Percentiles rank a stretch among this genome's conserved stretches.
These are phyloP conservation scores for Macrocybe sp. DNA, from an alignment of 1,284 basidiomycete species.

Conservation along the genomic window DNA sequence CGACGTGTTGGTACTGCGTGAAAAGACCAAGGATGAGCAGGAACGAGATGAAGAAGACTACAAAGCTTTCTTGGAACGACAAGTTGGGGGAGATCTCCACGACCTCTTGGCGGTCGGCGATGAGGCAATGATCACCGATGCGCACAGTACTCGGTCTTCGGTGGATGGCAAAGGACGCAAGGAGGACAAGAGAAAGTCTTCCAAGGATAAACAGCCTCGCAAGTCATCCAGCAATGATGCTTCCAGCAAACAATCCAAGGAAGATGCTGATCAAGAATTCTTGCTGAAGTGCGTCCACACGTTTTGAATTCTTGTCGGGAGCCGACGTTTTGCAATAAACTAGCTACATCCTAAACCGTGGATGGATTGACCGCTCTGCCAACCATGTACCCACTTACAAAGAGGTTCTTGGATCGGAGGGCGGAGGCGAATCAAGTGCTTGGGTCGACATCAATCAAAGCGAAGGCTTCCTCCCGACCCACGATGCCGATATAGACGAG, in stretches of 20 bases:
- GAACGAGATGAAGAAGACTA: constrained; percentile 81
- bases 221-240: constrained; percentile 15
- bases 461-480: constrained; percentile 19
- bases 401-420: constrained; percentile 50
- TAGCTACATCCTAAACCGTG: constrained; percentile 92
- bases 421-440: constrained; percentile 30
- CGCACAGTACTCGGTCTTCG: constrained; percentile 20
- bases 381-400: constrained; percentile 78
- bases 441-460: constrained; percentile 16
- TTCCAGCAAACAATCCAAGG: constrained; percentile 34
- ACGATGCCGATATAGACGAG: constrained; percentile 23
- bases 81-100: constrained; percentile 75
- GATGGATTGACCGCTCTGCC: constrained; percentile 83
- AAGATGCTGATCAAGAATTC: constrained; percentile 78
- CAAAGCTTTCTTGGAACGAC: constrained; percentile 71
- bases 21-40: constrained; percentile 72
- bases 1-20: constrained; percentile 67
- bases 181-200: constrained; percentile 23
- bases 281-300: constrained; percentile 71
- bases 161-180: constrained; percentile 28
- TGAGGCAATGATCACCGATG: constrained; percentile 24
- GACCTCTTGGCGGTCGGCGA: constrained; percentile 48
- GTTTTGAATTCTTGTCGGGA: neutral
- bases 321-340: neutral
- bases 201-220: constrained; percentile 20